These are phyloP conservation scores for Chenopodium quinoa DNA, from an alignment of 148 eudicot genomes.

Conservation along the genomic window DNA sequence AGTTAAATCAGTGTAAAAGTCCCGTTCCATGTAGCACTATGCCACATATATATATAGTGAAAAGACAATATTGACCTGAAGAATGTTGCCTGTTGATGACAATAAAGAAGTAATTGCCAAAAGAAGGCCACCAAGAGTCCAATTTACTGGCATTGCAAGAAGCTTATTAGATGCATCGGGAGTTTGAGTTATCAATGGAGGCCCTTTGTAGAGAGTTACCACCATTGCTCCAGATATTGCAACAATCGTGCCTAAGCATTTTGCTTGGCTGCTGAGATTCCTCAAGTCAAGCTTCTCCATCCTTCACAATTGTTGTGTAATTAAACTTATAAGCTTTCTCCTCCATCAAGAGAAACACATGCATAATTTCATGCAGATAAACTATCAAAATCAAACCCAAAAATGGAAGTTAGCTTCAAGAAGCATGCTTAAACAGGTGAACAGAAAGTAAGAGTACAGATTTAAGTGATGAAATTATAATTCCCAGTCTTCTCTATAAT, in stretches of 20 bases:
- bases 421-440: not conserved
- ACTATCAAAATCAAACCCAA: not conserved
- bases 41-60: not conserved
- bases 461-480: not conserved
- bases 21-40: too few species aligned
- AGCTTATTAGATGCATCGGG: slow-evolving; percentile 23
- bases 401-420: not conserved
- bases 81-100: slow-evolving; percentile 45
- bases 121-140: slow-evolving; percentile 55
- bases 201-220: slow-evolving; percentile 54
- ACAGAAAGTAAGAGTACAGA: not conserved
- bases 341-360: not conserved
- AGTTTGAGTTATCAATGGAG: slow-evolving; percentile 24
- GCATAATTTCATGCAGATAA: not conserved
- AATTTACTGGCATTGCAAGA: slow-evolving; percentile 32
- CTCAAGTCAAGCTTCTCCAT: slow-evolving; percentile 56
- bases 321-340: not conserved
- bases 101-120: slow-evolving; percentile 37
- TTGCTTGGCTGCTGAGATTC: slow-evolving; percentile 48
- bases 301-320: slow-evolving; percentile 27
- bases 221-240: slow-evolving; percentile 58
- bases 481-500: not conserved
- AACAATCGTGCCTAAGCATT: slow-evolving; percentile 46
- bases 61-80: slow-evolving; percentile 35
- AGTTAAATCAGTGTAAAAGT: too few species aligned